These are phyloP conservation scores for Rubroboletus satanas DNA, from an alignment of 768 basidiomycete genomes.

Conservation along the genomic window DNA sequence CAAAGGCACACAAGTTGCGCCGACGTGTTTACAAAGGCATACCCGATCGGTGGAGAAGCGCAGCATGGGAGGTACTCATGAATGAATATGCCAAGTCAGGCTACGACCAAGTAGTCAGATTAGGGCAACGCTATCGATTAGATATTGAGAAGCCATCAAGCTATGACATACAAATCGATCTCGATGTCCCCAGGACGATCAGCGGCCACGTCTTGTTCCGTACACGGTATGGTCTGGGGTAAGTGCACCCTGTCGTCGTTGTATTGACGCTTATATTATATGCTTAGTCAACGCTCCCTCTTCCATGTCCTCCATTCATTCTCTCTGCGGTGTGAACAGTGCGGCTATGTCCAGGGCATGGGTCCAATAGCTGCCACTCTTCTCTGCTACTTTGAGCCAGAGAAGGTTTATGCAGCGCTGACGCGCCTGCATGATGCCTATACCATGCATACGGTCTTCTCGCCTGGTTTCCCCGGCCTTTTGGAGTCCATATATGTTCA, in stretches of 20 bases:
- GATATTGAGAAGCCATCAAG: slow-evolving; percentile 74
- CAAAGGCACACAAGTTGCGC: slow-evolving; percentile 66
- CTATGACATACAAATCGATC: slow-evolving; percentile 95
- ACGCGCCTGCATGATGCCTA: slow-evolving; percentile 89
- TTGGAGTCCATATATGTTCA: slow-evolving; percentile 96
- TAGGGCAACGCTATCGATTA: slow-evolving; percentile 53
- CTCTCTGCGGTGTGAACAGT: slow-evolving; percentile 76
- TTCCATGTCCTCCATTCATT: slow-evolving; percentile 95
- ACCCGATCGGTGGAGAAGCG: slow-evolving; percentile 92
- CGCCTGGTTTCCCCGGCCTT: slow-evolving; percentile 92
- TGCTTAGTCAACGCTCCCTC: slow-evolving; percentile 78
- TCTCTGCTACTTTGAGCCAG: slow-evolving; percentile 89
- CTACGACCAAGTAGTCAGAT: slow-evolving; percentile 40
- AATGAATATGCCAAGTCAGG: slow-evolving; percentile 47
- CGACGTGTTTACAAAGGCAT: slow-evolving; percentile 90
- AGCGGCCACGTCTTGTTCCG: slow-evolving; percentile 91
- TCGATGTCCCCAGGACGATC: slow-evolving; percentile 96
- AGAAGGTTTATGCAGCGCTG: slow-evolving; percentile 79
- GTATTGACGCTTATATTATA: slow-evolving; percentile 8
- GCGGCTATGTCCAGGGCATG: slow-evolving; percentile 99
- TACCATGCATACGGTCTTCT: slow-evolving; percentile 82
- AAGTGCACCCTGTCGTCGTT: slow-evolving; percentile 31
- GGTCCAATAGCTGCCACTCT: slow-evolving; percentile 94
- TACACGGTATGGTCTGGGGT: slow-evolving; percentile 95
- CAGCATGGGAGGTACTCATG: slow-evolving; percentile 86